phyloP scores from a whole-genome alignment of 106 monocot genomes.

The Allium cepa region DNA sequence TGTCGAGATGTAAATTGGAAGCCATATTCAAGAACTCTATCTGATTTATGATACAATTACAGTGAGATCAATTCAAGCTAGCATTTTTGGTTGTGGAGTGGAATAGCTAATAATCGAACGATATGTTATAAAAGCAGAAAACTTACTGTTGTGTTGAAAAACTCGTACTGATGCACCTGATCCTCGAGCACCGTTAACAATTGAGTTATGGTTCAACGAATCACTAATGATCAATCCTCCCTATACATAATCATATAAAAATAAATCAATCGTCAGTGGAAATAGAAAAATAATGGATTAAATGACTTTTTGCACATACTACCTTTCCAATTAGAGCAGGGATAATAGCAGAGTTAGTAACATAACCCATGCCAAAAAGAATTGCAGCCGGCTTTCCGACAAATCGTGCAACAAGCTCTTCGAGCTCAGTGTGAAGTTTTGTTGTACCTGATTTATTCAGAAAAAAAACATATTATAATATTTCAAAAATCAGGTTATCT shows the following conservation, averaged over 20 bases:
- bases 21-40: too few relatives aligned
- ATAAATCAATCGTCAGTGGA: background rate
- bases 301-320: too few relatives aligned
- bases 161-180: constrained; percentile 88
- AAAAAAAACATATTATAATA: too few relatives aligned
- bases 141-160: constrained; percentile 95
- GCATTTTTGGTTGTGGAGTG: too few relatives aligned
- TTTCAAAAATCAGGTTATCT: background rate
- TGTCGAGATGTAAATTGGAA: too few relatives aligned
- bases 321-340: constrained; percentile 84
- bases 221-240: constrained; percentile 94
- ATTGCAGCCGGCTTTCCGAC: constrained; percentile 87
- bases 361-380: constrained; percentile 97
- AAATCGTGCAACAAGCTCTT: constrained; percentile 84
- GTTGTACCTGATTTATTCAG: constrained; percentile 58
- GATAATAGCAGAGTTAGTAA: constrained; percentile 91
- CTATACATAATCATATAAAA: constrained; percentile 16
- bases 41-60: too few relatives aligned
- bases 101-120: constrained; percentile 52
- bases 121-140: constrained; percentile 32
- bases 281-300: too few relatives aligned
- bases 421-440: constrained; percentile 74
- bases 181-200: constrained; percentile 95
- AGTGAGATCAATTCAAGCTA: too few relatives aligned
- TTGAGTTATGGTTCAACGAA: constrained; percentile 97